Percentiles rank a stretch among this genome's conserved stretches.
phyloP scores from a whole-genome alignment of 441 rosid genomes.

The Daphne laureola region DNA sequence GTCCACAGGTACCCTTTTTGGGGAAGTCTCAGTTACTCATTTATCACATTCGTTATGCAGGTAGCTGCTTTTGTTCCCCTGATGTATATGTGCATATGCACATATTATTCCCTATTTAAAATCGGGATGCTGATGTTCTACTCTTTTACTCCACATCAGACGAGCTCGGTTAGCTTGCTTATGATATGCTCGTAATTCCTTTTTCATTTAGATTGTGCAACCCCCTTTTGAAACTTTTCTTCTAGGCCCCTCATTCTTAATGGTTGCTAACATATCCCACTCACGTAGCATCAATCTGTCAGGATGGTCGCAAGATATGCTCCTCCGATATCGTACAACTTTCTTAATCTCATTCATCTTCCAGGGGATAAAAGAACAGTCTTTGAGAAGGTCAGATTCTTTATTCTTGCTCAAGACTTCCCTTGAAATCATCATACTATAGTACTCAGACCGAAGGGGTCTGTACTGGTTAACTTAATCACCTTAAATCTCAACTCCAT shows the following conservation, averaged over 20 bases:
- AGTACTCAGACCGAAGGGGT: no score
- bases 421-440: slow-evolving; percentile 3
- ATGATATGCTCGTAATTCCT: slow-evolving; percentile 76
- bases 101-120: slow-evolving; percentile 72
- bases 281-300: slow-evolving; percentile 9
- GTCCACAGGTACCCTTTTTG: no score
- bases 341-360: slow-evolving; percentile 64
- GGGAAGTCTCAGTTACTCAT: not conserved
- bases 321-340: slow-evolving; percentile 74
- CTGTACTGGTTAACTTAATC: no score
- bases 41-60: slow-evolving; percentile 24
- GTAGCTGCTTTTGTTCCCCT: slow-evolving; percentile 63
- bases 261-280: slow-evolving; percentile 1
- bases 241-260: slow-evolving; percentile 2
- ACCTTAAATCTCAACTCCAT: no score
- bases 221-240: not conserved
- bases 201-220: slow-evolving; percentile 1
- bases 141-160: slow-evolving; percentile 69
- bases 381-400: slow-evolving; percentile 50
- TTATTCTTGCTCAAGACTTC: slow-evolving; percentile 1
- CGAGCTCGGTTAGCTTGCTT: slow-evolving; percentile 84
- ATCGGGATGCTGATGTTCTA: slow-evolving; percentile 85
- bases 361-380: slow-evolving; percentile 27
- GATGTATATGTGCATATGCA: slow-evolving; percentile 84
- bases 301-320: slow-evolving; percentile 93